A percentile compares a stretch with the other conserved stretches of the same genome.
These are phyloP conservation scores for Wilcoxina mikolae DNA, from an alignment of 495 filamentous ascomycete species.

Conservation along the genomic window DNA sequence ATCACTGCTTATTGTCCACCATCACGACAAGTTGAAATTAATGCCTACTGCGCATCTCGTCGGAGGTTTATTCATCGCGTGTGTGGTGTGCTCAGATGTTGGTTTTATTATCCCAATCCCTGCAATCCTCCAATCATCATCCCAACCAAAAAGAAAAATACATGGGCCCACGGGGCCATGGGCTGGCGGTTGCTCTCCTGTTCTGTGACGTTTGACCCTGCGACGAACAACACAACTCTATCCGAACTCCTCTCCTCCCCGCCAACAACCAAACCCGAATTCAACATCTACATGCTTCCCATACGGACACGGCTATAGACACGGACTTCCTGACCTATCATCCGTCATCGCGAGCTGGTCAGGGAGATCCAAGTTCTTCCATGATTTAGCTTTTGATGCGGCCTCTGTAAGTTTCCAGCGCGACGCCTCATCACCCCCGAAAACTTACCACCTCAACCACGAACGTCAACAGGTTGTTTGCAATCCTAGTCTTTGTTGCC, in stretches of 20 bases:
- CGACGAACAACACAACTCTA: too few relatives aligned
- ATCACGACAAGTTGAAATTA: too few relatives aligned
- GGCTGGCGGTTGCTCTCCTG: not conserved
- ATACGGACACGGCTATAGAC: slow-evolving; percentile 18
- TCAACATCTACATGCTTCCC: slow-evolving; percentile 12
- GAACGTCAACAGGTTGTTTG: slow-evolving; percentile 19
- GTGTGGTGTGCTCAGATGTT: too few relatives aligned
- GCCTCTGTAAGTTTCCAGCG: slow-evolving; percentile 22
- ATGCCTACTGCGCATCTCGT: too few relatives aligned
- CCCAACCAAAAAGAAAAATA: too few relatives aligned
- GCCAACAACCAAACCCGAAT: not conserved
- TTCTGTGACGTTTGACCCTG: not conserved
- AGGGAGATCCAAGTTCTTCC: slow-evolving; percentile 24
- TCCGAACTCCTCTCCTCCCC: not conserved
- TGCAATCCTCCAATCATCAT: too few relatives aligned
- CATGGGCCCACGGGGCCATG: too few relatives aligned
- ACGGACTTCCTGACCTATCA: slow-evolving; percentile 17
- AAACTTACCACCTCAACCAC: not conserved
- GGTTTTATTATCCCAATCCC: too few relatives aligned
- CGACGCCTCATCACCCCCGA: not conserved
- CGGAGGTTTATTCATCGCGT: too few relatives aligned
- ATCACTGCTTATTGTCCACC: too few relatives aligned
- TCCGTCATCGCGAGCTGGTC: slow-evolving; percentile 11
- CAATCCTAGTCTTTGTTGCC: slow-evolving; percentile 65
- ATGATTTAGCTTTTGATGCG: slow-evolving; percentile 29